Conservation (phyloP, 1,139 yeast species). For the Blastobotrys illinoisensis region DNA sequence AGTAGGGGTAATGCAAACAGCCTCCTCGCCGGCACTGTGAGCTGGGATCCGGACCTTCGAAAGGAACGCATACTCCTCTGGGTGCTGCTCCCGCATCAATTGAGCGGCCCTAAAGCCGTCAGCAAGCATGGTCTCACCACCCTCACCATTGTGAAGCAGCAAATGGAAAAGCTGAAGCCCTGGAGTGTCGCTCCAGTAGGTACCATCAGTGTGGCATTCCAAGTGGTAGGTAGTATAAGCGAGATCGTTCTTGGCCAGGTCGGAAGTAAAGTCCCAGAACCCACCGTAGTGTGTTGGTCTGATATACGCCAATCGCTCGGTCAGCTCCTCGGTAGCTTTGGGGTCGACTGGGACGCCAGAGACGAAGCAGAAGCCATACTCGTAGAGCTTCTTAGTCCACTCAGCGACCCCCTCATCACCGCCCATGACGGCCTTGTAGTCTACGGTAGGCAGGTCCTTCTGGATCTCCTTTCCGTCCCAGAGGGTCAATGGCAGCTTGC, state of each 20-base stretch:
- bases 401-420: constrained; percentile 48
- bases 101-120: constrained; percentile 66
- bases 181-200: constrained; percentile 75
- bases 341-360: constrained; percentile 60
- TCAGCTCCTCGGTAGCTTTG: constrained; percentile 54
- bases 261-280: constrained; percentile 77
- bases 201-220: constrained; percentile 69
- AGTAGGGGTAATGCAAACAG: constrained; percentile 61
- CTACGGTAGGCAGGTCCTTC: constrained; percentile 47
- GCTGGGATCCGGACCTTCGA: constrained; percentile 57
- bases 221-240: constrained; percentile 70
- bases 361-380: constrained; percentile 60
- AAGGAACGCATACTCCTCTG: constrained; percentile 52
- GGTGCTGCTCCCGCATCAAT: constrained; percentile 43
- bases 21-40: constrained; percentile 71
- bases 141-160: constrained; percentile 59
- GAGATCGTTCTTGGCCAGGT: constrained; percentile 64
- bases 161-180: constrained; percentile 70
- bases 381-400: constrained; percentile 56
- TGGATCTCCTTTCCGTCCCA: constrained; percentile 50
- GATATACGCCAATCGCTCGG: constrained; percentile 57
- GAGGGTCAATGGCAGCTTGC: constrained; percentile 25
- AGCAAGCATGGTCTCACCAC: constrained; percentile 69
- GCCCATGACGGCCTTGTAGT: constrained; percentile 44
- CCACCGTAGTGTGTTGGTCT: constrained; percentile 77